phyloP scores from a whole-genome alignment of 139 green algal species.

The Tetraselmis striata region DNA sequence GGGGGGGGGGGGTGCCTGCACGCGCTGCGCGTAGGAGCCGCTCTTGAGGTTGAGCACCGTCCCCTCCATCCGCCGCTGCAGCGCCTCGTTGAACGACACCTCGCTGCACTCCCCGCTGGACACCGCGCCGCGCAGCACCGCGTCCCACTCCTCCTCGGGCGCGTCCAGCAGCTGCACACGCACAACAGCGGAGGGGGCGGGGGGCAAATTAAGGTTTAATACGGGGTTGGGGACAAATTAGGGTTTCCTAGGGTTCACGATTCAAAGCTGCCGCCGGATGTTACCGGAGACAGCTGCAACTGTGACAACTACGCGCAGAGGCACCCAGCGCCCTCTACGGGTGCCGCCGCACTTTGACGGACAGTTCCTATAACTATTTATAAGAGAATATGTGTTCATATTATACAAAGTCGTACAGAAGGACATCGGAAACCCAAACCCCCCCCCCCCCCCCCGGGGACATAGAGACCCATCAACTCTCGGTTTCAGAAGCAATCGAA shows the following conservation, averaged over 20 bases:
- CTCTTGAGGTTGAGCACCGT: conserved; percentile 68
- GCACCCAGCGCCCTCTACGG: no score
- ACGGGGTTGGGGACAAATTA: neutral
- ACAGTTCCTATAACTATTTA: no score
- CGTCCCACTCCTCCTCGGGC: conserved; percentile 56
- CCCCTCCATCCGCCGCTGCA: conserved; percentile 81
- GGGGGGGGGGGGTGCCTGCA: no score
- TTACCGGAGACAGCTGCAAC: neutral
- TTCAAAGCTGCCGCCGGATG: neutral
- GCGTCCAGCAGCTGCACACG: conserved; percentile 51
- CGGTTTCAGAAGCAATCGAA: no score
- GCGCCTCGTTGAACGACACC: conserved; percentile 54
- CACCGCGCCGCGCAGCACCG: conserved; percentile 15
- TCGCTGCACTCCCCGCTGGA: conserved; percentile 27
- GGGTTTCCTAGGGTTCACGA: neutral
- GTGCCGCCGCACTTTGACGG: no score
- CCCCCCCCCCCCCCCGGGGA: no score
- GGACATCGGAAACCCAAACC: no score
- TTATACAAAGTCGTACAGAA: no score
- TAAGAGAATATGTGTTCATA: no score
- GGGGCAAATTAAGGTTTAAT: neutral
- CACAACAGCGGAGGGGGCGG: no score
- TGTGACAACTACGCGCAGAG: neutral
- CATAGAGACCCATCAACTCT: no score
- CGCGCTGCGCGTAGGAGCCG: conserved; percentile 69